phyloP scores from a whole-genome alignment of 2,329 filamentous ascomycete species.

The Colletotrichum caudatum region DNA sequence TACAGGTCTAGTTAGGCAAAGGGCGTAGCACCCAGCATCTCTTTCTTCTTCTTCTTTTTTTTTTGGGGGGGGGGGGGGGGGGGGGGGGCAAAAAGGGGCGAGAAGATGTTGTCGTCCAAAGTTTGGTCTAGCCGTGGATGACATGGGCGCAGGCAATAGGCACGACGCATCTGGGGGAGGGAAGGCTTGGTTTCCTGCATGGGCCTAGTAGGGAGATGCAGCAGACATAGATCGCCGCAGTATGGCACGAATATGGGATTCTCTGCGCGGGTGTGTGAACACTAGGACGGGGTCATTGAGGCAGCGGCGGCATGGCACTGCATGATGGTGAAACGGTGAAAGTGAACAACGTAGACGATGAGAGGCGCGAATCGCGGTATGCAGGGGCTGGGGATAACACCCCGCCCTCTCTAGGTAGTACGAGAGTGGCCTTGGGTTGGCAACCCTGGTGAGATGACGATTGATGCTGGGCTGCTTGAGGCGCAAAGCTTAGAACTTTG shows the following conservation, averaged over 20 bases:
- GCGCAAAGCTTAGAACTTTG: background rate
- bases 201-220: background rate
- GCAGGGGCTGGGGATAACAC: slow-evolving; percentile 31
- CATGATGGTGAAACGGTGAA: slow-evolving; percentile 2
- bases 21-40: slow-evolving; percentile 14
- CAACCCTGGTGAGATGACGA: background rate
- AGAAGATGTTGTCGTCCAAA: slow-evolving; percentile 7
- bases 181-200: slow-evolving; percentile 3
- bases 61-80: no score
- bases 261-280: slow-evolving; percentile 9
- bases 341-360: background rate
- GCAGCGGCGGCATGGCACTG: slow-evolving; percentile 14
- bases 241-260: slow-evolving; percentile 15
- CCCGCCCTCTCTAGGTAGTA: slow-evolving; percentile 19
- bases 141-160: background rate
- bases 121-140: slow-evolving; percentile 31
- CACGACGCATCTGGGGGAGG: slow-evolving; percentile 9
- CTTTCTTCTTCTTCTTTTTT: background rate
- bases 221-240: background rate
- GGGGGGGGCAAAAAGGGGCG: slow-evolving; percentile 12
- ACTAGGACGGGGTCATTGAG: slow-evolving; percentile 16
- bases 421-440: background rate
- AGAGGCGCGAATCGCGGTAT: slow-evolving; percentile 13
- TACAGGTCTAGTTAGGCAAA: slow-evolving; percentile 33
- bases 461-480: background rate